phyloP scores from a whole-genome alignment of 2,329 filamentous ascomycete genomes.

The Neodidymelliopsis sp. region DNA sequence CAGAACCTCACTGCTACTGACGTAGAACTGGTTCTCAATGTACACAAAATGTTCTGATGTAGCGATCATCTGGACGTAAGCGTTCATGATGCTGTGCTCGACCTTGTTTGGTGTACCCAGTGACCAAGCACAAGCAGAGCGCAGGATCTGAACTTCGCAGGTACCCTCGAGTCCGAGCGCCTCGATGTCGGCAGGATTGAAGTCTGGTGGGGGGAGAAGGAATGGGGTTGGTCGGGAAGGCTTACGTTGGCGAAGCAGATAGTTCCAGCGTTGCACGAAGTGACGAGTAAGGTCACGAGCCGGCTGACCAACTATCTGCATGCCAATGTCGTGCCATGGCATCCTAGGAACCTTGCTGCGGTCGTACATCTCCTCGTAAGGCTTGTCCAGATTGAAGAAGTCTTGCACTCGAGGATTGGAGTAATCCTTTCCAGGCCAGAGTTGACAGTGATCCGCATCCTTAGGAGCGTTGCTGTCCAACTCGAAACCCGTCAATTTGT shows the following conservation, averaged over 20 bases:
- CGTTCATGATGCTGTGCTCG: constrained; percentile 94
- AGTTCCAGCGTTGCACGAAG: constrained; percentile 98
- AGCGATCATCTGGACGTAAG: constrained; percentile 93
- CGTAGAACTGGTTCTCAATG: constrained; percentile 99
- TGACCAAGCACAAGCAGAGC: constrained; percentile 91
- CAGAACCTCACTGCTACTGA: constrained; percentile 89
- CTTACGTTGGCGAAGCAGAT: constrained; percentile 89
- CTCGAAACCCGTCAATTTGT: constrained; percentile 95
- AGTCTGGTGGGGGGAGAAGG: constrained; percentile 90
- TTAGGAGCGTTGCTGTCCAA: constrained; percentile 70
- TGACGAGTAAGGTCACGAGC: constrained; percentile 92
- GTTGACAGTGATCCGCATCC: constrained; percentile 91
- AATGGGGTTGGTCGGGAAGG: constrained; percentile 94
- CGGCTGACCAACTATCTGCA: constrained; percentile 97
- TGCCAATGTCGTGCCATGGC: constrained; percentile 98
- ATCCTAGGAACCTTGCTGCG: constrained; percentile 86
- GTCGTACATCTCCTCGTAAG: constrained; percentile 99
- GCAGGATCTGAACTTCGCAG: constrained; percentile 94
- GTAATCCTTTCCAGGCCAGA: constrained; percentile 98
- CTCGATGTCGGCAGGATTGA: constrained; percentile 83
- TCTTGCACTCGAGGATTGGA: constrained; percentile 95
- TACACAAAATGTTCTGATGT: constrained; percentile 97
- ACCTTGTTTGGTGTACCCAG: constrained; percentile 82
- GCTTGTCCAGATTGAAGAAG: constrained; percentile 90
- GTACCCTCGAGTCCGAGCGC: constrained; percentile 88